Percentiles rank a stretch among this genome's conserved stretches.
Conservation (phyloP, 2,329 filamentous ascomycete species). For the Calonectria multiphialidica region DNA sequence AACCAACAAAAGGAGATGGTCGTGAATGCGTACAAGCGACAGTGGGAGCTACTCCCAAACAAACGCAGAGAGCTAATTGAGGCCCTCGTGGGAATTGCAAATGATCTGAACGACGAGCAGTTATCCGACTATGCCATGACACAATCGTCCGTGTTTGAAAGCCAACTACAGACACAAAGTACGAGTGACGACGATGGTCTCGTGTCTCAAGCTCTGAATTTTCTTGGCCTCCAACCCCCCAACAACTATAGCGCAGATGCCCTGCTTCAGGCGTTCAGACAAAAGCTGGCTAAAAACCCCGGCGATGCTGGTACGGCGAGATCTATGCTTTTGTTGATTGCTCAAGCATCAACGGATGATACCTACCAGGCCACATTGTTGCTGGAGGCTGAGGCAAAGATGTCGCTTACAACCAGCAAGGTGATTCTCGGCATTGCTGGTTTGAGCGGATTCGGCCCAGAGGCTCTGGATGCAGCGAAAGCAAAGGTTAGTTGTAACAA, state of each 20-base stretch:
- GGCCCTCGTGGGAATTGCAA: constrained; percentile 49
- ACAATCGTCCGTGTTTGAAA: constrained; percentile 55
- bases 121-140: constrained; percentile 53
- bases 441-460: constrained; percentile 39
- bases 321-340: constrained; percentile 50
- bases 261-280: constrained; percentile 51
- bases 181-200: constrained; percentile 47
- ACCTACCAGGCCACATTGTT: constrained; percentile 48
- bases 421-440: constrained; percentile 45
- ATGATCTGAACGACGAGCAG: constrained; percentile 49
- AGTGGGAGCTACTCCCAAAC: constrained; percentile 52
- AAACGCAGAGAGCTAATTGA: constrained; percentile 48
- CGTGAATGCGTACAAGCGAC: constrained; percentile 55
- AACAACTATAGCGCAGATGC: constrained; percentile 51
- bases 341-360: constrained; percentile 49
- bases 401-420: constrained; percentile 51
- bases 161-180: constrained; percentile 45
- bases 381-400: constrained; percentile 50
- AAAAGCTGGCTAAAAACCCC: constrained; percentile 48
- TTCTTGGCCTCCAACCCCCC: constrained; percentile 49
- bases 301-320: constrained; percentile 46
- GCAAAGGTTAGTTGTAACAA: constrained; percentile 41
- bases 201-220: constrained; percentile 48
- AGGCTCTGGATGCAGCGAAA: constrained; percentile 41
- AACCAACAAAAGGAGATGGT: constrained; percentile 50